Evolutionary conservation across 1,284 basidiomycete genomes (phyloP).

Genomic region (Laetiporus sulphureus): DNA sequence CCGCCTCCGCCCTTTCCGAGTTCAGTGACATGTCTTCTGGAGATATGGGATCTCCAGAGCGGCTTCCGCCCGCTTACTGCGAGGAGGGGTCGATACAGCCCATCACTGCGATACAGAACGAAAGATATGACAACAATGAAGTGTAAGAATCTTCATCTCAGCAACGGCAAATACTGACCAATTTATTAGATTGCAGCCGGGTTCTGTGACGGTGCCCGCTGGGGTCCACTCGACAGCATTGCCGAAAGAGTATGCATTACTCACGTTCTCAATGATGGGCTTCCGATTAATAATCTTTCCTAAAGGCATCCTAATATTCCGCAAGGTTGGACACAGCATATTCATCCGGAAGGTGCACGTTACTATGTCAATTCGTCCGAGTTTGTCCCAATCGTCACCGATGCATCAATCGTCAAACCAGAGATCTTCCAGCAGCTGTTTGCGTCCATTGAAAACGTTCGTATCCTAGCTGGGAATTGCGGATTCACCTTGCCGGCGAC

Average conservation of each 20-base stretch:
- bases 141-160: too few species aligned
- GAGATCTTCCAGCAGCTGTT: slow-evolving; percentile 7
- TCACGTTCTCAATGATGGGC: too few species aligned
- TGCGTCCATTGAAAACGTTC: slow-evolving; percentile 5
- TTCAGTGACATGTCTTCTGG: not conserved
- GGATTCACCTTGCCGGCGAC: slow-evolving; percentile 9
- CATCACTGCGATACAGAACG: slow-evolving; percentile 12
- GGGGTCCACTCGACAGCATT: too few species aligned
- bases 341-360: slow-evolving; percentile 22
- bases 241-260: too few species aligned
- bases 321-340: slow-evolving; percentile 11
- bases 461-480: not conserved
- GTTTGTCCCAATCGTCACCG: slow-evolving; percentile 16
- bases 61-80: not conserved
- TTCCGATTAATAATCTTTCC: too few species aligned
- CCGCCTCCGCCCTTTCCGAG: not conserved
- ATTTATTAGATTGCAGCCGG: too few species aligned
- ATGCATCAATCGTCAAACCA: slow-evolving; percentile 10
- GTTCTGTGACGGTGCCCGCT: too few species aligned
- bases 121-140: slow-evolving; percentile 13
- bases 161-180: too few species aligned
- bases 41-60: not conserved
- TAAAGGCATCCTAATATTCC: slow-evolving; percentile 10
- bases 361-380: slow-evolving; percentile 16
- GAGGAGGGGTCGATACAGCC: slow-evolving; percentile 4